These are phyloP conservation scores for Scedosporium minutisporum DNA, from an alignment of 2,329 filamentous ascomycete species.

Conservation along the genomic window DNA sequence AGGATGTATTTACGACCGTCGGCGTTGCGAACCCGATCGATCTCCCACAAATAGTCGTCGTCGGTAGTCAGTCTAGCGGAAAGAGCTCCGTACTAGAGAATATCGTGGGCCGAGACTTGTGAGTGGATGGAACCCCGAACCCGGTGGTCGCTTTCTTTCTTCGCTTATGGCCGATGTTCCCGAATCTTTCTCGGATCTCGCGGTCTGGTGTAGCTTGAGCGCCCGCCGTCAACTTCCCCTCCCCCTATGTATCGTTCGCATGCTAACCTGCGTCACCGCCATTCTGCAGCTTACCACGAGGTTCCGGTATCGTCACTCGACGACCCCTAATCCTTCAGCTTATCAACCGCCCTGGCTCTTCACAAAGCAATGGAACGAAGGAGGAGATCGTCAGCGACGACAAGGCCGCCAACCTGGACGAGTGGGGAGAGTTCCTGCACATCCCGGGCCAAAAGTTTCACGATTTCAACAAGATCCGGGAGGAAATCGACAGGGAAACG, in stretches of 20 bases:
- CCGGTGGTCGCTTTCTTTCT: background rate
- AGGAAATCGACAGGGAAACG: conserved; percentile 94
- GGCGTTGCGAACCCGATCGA: conserved; percentile 99
- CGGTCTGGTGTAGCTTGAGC: background rate
- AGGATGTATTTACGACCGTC: conserved; percentile 98
- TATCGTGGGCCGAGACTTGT: conserved; percentile 98
- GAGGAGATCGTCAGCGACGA: conserved; percentile 59
- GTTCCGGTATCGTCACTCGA: conserved; percentile 93
- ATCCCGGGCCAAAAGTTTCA: conserved; percentile 95
- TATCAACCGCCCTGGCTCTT: conserved; percentile 68
- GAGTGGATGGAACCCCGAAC: conserved; percentile 30
- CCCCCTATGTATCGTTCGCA: conserved; percentile 4
- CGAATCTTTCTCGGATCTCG: no score
- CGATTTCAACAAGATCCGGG: conserved; percentile 97
- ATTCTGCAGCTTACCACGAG: conserved; percentile 72
- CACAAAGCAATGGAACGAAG: conserved; percentile 63
- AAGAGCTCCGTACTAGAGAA: conserved; percentile 99
- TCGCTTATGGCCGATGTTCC: no score
- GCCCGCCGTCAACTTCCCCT: conserved; percentile 1
- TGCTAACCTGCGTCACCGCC: conserved; percentile 14
- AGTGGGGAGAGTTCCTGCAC: conserved; percentile 98
- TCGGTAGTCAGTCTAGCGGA: conserved; percentile 96
- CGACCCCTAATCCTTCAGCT: conserved; percentile 94
- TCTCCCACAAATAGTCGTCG: conserved; percentile 93
- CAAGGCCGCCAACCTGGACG: conserved; percentile 81